These are phyloP conservation scores for Lathyrus aphaca DNA, from an alignment of 306 rosid genomes.

Conservation along the genomic window DNA sequence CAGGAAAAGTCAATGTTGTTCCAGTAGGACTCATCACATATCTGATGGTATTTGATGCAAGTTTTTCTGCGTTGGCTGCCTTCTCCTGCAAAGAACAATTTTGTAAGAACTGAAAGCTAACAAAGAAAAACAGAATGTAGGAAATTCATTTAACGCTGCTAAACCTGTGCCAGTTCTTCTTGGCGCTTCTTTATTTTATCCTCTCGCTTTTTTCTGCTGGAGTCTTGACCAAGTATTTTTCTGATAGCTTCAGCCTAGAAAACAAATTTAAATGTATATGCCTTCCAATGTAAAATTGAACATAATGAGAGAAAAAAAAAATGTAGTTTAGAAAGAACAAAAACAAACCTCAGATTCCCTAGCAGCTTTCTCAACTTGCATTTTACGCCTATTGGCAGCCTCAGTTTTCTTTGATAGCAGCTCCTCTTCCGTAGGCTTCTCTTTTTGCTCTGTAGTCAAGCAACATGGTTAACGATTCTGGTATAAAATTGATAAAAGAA, in stretches of 20 bases:
- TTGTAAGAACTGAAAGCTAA: constrained; percentile 28
- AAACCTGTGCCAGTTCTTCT: constrained; percentile 88
- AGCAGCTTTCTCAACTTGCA: constrained; percentile 94
- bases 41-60: constrained; percentile 72
- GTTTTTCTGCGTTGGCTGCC: constrained; percentile 72
- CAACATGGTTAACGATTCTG: constrained; percentile 34
- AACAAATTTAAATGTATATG: constrained; percentile 32
- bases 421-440: constrained; percentile 78
- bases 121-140: constrained; percentile 13
- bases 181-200: constrained; percentile 92
- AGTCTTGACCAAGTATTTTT: constrained; percentile 97
- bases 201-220: constrained; percentile 86
- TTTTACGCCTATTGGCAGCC: constrained; percentile 87
- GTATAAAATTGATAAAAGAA: constrained; percentile 33
- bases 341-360: constrained; percentile 82
- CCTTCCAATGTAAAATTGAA: constrained; percentile 19
- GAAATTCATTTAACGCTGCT: constrained; percentile 24
- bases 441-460: constrained; percentile 78
- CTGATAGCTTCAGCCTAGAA: constrained; percentile 90
- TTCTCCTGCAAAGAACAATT: constrained; percentile 63
- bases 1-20: constrained; percentile 69
- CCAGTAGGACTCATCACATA: constrained; percentile 74
- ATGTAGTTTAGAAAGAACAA: constrained; percentile 24
- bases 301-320: constrained; percentile 7
- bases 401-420: constrained; percentile 92